These are phyloP conservation scores for Steccherinum ochraceum DNA, from an alignment of 768 basidiomycete species.

Conservation along the genomic window DNA sequence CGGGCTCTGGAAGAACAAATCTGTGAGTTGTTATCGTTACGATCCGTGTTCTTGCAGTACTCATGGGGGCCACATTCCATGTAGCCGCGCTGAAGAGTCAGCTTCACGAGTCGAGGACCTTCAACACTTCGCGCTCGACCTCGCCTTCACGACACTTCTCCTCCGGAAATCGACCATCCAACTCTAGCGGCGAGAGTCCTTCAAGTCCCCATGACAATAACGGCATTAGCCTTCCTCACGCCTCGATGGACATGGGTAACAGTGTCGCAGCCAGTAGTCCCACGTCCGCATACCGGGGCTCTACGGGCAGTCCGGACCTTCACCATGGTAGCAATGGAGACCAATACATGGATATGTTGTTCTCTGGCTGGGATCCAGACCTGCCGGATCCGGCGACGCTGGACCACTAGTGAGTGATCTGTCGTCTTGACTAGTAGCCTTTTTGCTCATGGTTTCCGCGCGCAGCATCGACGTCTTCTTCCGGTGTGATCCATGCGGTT, in stretches of 20 bases:
- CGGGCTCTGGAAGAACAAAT: conserved; percentile 73
- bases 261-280: conserved; percentile 11
- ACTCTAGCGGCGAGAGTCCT: conserved; percentile 21
- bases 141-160: conserved; percentile 27
- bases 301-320: conserved; percentile 47
- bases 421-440: neutral
- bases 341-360: conserved; percentile 59
- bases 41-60: neutral
- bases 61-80: neutral
- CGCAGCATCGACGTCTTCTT: conserved; percentile 83
- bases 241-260: conserved; percentile 16
- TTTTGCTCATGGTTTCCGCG: neutral
- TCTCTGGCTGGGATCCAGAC: conserved; percentile 82
- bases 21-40: conserved; percentile 38
- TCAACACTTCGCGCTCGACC: conserved; percentile 29
- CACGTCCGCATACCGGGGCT: conserved; percentile 20
- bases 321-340: conserved; percentile 30
- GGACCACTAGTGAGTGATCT: conserved; percentile 63
- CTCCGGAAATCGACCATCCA: conserved; percentile 10
- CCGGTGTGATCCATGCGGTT: conserved; percentile 80
- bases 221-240: conserved; percentile 21
- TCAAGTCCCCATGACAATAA: conserved; percentile 4
- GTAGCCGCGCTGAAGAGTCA: conserved; percentile 59
- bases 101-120: conserved; percentile 45
- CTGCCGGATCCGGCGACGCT: conserved; percentile 69